Base-by-base conservation (phyloP, 768 basidiomycete genomes). In the Bullera alba region DNA sequence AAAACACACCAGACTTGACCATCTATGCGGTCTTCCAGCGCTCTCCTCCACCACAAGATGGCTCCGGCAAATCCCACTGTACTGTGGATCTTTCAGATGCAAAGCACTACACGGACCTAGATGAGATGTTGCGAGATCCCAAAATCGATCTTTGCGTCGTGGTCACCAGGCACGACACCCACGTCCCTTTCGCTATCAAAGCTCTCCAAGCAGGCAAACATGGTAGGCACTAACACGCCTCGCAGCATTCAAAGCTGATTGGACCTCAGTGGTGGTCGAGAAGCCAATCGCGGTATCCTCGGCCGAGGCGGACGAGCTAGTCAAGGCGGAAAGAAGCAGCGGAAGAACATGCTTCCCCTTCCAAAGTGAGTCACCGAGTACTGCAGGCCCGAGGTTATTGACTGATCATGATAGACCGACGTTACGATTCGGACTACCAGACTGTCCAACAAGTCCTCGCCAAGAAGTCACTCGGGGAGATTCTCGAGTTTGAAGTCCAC, bases 241-340 rank as follows among this genome's bases (percentile, higher is more conserved):
- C 42, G 14, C 25, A 17, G 10, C n/a, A n/a, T 2, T 22, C 39
- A 10, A 19, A 15, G 39, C 19, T 41, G 39, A 12, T 8, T 21
- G n/a, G n/a, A n/a, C n/a, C n/a, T n/a, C n/a, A 54, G 62, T 64
- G 32, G 45, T 64, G 17, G 42, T 60, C 32, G 62, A 64, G 54
- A 64, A 64, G 48, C 48, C 51, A 2, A 43, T 58, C 23, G 32
- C 35, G 3, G 17, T 39, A 22, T 49, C 50, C 4, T 50, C 50
- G n/a, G 51, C 27, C 23, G 48, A 61, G 23, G 51, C 51, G 6
- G 28, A 48, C n/a, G n/a, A 45, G 22, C 45, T 61, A 2, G 42
- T 58, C 32, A 50, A 45, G 8, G 47, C 57, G 12, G 48, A 49
- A 25, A 49, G 55, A 36, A 51, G 48, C 43, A 43, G 47, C 4